Percentiles rank a stretch among this genome's conserved stretches.
These are phyloP conservation scores for Xylaria sp. DNA, from an alignment of 2,329 filamentous ascomycete genomes.

Conservation along the genomic window DNA sequence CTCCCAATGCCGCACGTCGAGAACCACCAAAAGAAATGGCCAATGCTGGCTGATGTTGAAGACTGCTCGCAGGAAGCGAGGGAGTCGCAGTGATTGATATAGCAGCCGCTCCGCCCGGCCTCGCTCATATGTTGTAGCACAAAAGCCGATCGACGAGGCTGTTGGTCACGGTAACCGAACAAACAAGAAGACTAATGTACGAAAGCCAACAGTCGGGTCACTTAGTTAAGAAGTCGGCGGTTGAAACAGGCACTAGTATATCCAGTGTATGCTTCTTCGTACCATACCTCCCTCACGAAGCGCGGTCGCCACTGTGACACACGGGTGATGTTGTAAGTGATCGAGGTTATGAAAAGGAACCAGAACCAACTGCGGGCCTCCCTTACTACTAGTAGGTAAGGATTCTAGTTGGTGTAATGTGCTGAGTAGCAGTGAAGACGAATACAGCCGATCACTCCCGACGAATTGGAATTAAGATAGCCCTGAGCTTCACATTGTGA, in stretches of 20 bases:
- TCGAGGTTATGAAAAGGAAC: constrained; percentile 15
- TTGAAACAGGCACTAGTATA: constrained; percentile 7
- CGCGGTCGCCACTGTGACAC: constrained; percentile 34
- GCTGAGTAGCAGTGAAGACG: background rate
- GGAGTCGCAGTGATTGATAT: constrained; percentile 24
- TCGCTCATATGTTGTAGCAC: background rate
- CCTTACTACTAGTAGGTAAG: background rate
- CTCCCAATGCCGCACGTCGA: background rate
- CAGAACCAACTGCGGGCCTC: constrained; percentile 24
- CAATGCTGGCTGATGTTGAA: background rate
- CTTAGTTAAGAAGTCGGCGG: constrained; percentile 17
- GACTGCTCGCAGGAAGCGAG: background rate
- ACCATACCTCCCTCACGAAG: constrained; percentile 19
- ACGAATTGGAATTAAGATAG: constrained; percentile 24
- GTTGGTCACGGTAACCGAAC: constrained; percentile 16
- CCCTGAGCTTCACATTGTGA: constrained; percentile 27
- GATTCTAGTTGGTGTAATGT: background rate
- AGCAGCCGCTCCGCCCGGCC: constrained; percentile 14
- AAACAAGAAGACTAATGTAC: constrained; percentile 5
- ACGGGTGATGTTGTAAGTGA: constrained; percentile 16
- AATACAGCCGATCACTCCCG: constrained; percentile 20
- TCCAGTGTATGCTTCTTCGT: constrained; percentile 13
- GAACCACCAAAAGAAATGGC: background rate
- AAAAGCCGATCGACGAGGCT: constrained; percentile 13
- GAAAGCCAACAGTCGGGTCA: constrained; percentile 25